Evolutionary conservation across 2,329 filamentous ascomycete species (phyloP).

Genomic region (Tolypocladium capitatum): DNA sequence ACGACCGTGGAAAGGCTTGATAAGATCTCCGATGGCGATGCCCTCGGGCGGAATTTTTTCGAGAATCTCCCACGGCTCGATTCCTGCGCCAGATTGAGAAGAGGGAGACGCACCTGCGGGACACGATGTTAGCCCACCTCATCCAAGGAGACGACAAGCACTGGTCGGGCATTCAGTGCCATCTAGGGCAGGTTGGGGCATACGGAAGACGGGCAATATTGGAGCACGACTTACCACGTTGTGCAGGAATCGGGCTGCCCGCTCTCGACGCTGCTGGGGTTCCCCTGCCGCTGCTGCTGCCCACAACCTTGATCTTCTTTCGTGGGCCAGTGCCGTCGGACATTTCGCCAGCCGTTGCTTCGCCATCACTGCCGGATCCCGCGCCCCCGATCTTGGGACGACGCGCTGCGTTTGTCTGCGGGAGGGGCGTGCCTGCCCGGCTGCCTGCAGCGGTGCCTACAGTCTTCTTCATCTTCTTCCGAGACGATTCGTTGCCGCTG

Average conservation of each 20-base stretch:
- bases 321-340: conserved; percentile 38
- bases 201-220: not conserved
- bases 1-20: conserved; percentile 39
- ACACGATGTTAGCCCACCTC: not conserved
- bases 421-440: conserved; percentile 41
- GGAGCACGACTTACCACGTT: conserved; percentile 22
- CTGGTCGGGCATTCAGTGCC: not conserved
- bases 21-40: conserved; percentile 39
- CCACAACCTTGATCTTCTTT: conserved; percentile 44
- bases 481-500: conserved; percentile 77
- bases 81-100: conserved; percentile 19
- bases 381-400: conserved; percentile 28
- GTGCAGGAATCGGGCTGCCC: conserved; percentile 41
- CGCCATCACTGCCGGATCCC: conserved; percentile 58
- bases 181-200: not conserved
- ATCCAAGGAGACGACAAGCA: not conserved
- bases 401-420: conserved; percentile 24
- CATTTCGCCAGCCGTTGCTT: conserved; percentile 56
- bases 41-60: conserved; percentile 40
- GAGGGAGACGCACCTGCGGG: conserved; percentile 18
- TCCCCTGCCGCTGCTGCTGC: conserved; percentile 29
- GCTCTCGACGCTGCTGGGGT: conserved; percentile 48
- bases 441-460: conserved; percentile 34
- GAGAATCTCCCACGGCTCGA: conserved; percentile 40
- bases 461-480: conserved; percentile 63